These are phyloP conservation scores for Chaetomium fimeti DNA, from an alignment of 495 filamentous ascomycete genomes.

Conservation along the genomic window DNA sequence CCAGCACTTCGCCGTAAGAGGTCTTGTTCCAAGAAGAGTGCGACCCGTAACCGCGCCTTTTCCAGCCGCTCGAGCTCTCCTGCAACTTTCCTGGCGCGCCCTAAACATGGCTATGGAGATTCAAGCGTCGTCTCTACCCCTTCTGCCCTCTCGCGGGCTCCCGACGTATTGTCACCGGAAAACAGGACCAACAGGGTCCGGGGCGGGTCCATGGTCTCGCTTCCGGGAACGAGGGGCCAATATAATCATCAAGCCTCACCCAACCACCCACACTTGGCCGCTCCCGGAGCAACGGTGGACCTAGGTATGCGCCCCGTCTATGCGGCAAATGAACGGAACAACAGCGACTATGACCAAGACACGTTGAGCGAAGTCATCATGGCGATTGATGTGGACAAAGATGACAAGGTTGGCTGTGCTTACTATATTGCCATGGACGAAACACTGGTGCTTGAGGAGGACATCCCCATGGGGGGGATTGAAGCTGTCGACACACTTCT, in stretches of 20 bases:
- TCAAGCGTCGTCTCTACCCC: not conserved
- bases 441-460: slow-evolving; percentile 75
- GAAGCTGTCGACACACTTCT: slow-evolving; percentile 76
- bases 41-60: not conserved
- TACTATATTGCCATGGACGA: slow-evolving; percentile 79
- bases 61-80: slow-evolving; percentile 3
- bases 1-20: not conserved
- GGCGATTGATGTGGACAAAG: slow-evolving; percentile 73
- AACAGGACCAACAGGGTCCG: not conserved
- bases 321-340: not conserved
- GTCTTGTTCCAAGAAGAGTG: not conserved
- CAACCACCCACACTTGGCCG: not conserved
- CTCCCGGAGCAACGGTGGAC: not conserved
- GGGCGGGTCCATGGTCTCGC: not conserved
- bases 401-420: slow-evolving; percentile 76
- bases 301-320: not conserved
- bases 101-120: not conserved
- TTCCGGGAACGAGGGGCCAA: not conserved
- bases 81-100: not conserved
- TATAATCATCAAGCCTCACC: not conserved
- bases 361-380: slow-evolving; percentile 74
- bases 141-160: not conserved
- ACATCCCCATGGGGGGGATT: slow-evolving; percentile 66
- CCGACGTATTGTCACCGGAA: not conserved
- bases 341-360: slow-evolving; percentile 42